Base-by-base conservation (phyloP, 2,329 filamentous ascomycete genomes). In the Cercospora sesami region DNA sequence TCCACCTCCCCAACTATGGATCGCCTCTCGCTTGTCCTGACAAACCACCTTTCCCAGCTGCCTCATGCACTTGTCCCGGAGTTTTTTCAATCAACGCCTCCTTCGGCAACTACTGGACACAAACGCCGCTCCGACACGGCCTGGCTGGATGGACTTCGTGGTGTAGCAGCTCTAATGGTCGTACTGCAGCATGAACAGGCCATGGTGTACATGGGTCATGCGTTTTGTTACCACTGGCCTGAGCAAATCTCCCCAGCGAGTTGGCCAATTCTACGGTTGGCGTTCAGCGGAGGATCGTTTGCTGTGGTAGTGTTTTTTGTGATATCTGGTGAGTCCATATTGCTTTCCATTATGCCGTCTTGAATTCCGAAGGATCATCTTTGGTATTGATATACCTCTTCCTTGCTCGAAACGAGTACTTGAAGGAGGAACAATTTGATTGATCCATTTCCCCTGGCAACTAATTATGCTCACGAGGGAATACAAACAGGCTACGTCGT, bases 81-180 rank as follows among this genome's bases (percentile, higher is more conserved):
- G n/a, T 36, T n/a, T 10, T 51, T 51, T 10, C 45, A 51, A 26
- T 23, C 18, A 14, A 26, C 21, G 3, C 21, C 48, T 18, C 12
- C 31, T 23, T 57, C 31, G 4, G 36, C 30, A 23, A 16, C 14
- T 21, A 14, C 14, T 33, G 18, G 7, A 33, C 26, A 10, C 48
- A 61, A 48, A 42, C 30, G 26, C 12, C n/a, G 31, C 51, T 14
- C 26, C 55, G 66, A 68, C 7, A 88, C 86, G 3, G 85, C 86
- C n/a, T 88, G 86, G 71, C 81, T 88, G 8, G 89, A 91, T 71
- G 89, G 89, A 12, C 79, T 91, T 10, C 81, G 89, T 71, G 89
- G 89, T 2, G 88, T 90, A 70, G 88, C 88, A 8, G 87, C 88
- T 7, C 82, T 91, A 33, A 74, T 89, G 21, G 89, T 91, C 16